Evolutionary conservation across 2,329 filamentous ascomycete genomes (phyloP), one percentile per base, ranked within the genome.

Genomic region (Furcasterigmium sp.): DNA sequence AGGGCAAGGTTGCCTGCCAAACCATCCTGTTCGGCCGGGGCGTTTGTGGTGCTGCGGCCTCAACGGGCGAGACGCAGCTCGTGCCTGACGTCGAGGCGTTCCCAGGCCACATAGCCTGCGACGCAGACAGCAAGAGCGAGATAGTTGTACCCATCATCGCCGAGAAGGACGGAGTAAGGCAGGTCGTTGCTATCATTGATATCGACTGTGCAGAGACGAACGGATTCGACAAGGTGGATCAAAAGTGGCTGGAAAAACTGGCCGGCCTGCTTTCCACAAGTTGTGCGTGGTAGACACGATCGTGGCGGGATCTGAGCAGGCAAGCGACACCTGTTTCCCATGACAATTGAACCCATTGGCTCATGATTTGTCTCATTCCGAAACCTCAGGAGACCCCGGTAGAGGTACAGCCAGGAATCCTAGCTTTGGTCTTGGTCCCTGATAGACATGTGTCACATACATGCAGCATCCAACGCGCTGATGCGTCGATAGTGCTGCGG

Each of bases 101-200:
- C 56, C 84, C 85, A 0, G 87, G 85, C 2, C 87, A 91, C 59
- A 91, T 93, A 56, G 86, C 87, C 9, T 91, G 87, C 59, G 87
- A 93, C 61, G 77, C 78, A 4, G 83, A 80, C 45, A 87, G 80
- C 55, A 78, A 71, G 65, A 91, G 87, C 58, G 87, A 93, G 69
- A 83, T 93, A 58, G 87, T 93, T 15, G 87, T 91, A 39, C 87
- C 87, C 2, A 76, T 91, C 48, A 51, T 85, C 5, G 58, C 56
- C 5, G 55, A 49, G 38, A 40, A 17, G 32, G 15, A 17, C n/a
- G 32, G 5, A 7, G 32, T 17, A 15, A 35, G 57, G 51, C 19
- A 68, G 67, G 65, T 85, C 6, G 81, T 86, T 18, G 86, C 81
- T 3, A 86, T 91, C 50, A 87, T 93, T 46, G 87, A 93, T 56